Evolutionary conservation across 83 land plant species (phyloP).

Genomic region (Diphasiastrum complanatum): DNA sequence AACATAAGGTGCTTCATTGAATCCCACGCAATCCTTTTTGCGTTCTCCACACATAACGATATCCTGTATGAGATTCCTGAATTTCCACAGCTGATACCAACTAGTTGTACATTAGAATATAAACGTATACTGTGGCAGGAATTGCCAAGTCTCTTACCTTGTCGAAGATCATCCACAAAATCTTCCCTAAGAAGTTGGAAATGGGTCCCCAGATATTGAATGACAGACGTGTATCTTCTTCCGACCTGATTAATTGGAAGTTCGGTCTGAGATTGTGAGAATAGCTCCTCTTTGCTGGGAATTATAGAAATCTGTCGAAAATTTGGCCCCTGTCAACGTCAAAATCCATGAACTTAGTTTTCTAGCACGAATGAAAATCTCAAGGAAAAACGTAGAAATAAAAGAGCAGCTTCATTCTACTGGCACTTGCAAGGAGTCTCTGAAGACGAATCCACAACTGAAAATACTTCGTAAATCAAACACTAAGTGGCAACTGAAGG

Average conservation of each 20-base stretch:
- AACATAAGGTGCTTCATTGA: slow-evolving; percentile 17
- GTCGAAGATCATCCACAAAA: slow-evolving; percentile 1
- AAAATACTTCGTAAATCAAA: too few relatives aligned
- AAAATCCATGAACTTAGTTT: too few relatives aligned
- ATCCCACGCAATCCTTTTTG: background rate
- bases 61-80: slow-evolving; percentile 19
- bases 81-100: slow-evolving; percentile 12
- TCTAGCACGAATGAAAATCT: too few relatives aligned
- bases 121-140: slow-evolving; percentile 5
- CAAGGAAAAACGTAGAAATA: too few relatives aligned
- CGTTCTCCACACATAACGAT: background rate
- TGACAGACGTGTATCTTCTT: slow-evolving; percentile 3
- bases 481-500: too few relatives aligned
- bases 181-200: slow-evolving; percentile 23
- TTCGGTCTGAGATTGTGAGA: background rate
- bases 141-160: background rate
- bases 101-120: slow-evolving; percentile 10
- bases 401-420: too few relatives aligned
- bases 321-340: background rate
- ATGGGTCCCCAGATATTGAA: slow-evolving; percentile 21
- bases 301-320: slow-evolving; percentile 5
- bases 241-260: slow-evolving; percentile 19
- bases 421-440: too few relatives aligned
- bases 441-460: too few relatives aligned
- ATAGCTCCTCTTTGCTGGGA: slow-evolving; percentile 5